Conservation (phyloP, 2,329 filamentous ascomycete species). For the Pleomassaria siparia region DNA sequence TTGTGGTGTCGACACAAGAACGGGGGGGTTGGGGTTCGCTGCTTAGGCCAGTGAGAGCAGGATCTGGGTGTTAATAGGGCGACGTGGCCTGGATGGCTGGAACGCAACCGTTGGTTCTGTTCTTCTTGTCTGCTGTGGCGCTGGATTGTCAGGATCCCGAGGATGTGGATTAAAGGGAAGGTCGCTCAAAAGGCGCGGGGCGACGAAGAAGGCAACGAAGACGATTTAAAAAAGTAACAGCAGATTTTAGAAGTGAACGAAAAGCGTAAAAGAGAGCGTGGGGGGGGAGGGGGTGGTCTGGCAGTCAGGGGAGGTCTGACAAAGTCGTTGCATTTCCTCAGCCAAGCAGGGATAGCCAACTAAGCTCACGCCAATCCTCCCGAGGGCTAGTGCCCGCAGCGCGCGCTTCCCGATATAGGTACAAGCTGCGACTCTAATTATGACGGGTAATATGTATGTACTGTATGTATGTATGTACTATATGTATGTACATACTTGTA, state of each 20-base stretch:
- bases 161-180: background rate
- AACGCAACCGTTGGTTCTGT: background rate
- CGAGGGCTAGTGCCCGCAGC: background rate
- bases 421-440: no score
- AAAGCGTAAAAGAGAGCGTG: background rate
- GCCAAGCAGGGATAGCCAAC: background rate
- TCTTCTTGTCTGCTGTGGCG: no score
- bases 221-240: background rate
- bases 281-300: background rate
- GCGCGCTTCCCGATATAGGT: no score
- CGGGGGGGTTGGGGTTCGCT: background rate
- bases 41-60: background rate
- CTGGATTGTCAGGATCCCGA: no score
- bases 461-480: no score
- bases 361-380: background rate
- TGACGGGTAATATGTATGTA: no score
- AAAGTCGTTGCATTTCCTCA: background rate
- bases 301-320: background rate
- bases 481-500: no score
- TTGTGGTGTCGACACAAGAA: constrained; percentile 1
- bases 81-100: background rate
- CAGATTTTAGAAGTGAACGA: background rate
- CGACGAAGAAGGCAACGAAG: background rate
- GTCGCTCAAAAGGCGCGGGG: background rate
- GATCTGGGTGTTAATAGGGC: background rate